Evolutionary conservation across 2,329 filamentous ascomycete species (phyloP).

Genomic region (Graphilbum sp.): DNA sequence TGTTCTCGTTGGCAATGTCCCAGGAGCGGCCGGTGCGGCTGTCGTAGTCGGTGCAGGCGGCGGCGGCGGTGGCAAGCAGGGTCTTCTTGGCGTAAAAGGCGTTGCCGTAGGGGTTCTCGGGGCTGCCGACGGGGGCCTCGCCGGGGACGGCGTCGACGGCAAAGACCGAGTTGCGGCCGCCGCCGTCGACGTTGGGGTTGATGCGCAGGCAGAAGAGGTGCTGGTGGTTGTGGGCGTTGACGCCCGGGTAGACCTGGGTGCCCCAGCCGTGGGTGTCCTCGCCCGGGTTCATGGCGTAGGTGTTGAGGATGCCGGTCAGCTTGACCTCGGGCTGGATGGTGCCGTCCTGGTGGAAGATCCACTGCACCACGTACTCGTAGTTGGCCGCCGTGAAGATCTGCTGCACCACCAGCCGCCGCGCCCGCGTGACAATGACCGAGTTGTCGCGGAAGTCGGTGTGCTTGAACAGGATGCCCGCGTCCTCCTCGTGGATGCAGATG

Average conservation of each 20-base stretch:
- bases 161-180: slow-evolving; percentile 61
- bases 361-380: slow-evolving; percentile 54
- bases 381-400: slow-evolving; percentile 93
- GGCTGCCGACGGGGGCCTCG: slow-evolving; percentile 58
- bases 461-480: slow-evolving; percentile 83
- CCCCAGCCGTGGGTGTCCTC: slow-evolving; percentile 81
- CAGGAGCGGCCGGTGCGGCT: slow-evolving; percentile 65
- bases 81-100: slow-evolving; percentile 78
- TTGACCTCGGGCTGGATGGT: slow-evolving; percentile 86
- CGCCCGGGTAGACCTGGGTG: slow-evolving; percentile 76
- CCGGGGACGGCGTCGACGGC: slow-evolving; percentile 60
- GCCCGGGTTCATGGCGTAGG: slow-evolving; percentile 62
- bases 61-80: slow-evolving; percentile 52
- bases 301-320: slow-evolving; percentile 85
- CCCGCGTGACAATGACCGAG: slow-evolving; percentile 70
- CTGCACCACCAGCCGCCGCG: slow-evolving; percentile 70
- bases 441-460: slow-evolving; percentile 88
- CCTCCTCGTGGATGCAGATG: slow-evolving; percentile 90
- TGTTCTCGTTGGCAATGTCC: slow-evolving; percentile 78
- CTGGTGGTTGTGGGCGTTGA: slow-evolving; percentile 93
- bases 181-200: slow-evolving; percentile 77
- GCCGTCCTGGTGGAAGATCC: slow-evolving; percentile 49
- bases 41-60: slow-evolving; percentile 65
- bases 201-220: slow-evolving; percentile 60
- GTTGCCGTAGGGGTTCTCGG: slow-evolving; percentile 78